Percentiles rank a stretch among this genome's conserved stretches.
phyloP scores from a whole-genome alignment of 2,329 filamentous ascomycete genomes.

The Periconia sp. region DNA sequence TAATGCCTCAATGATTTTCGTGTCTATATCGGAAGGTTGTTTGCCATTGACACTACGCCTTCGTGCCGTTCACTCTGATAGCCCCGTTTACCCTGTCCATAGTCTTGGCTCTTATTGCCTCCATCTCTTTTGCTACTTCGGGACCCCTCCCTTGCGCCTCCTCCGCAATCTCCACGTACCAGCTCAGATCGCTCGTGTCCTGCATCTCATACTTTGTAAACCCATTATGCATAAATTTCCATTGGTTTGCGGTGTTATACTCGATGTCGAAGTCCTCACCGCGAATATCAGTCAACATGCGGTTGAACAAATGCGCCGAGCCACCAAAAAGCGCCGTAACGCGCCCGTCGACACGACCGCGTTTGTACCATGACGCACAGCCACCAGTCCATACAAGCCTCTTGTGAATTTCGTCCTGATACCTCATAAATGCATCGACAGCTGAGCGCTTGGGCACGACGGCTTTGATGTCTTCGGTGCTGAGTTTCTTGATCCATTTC shows the following conservation, averaged over 20 bases:
- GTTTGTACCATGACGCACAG: constrained; percentile 19
- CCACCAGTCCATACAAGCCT: constrained; percentile 9
- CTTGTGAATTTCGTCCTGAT: constrained; percentile 12
- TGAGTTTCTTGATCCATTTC: constrained; percentile 13
- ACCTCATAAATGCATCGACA: constrained; percentile 8
- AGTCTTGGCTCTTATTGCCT: too few relatives aligned
- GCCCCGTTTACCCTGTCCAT: too few relatives aligned
- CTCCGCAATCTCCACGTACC: too few relatives aligned
- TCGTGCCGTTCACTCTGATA: too few relatives aligned
- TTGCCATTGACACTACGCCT: too few relatives aligned
- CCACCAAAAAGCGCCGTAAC: constrained; percentile 12
- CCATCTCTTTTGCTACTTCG: too few relatives aligned
- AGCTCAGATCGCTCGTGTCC: too few relatives aligned
- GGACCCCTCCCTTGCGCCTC: too few relatives aligned
- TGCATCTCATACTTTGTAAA: too few relatives aligned
- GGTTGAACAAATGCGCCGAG: constrained; percentile 5
- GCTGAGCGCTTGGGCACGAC: neutral
- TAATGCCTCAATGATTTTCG: too few relatives aligned
- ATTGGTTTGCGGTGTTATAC: constrained; percentile 9
- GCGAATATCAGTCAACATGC: constrained; percentile 1
- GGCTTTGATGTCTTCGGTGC: constrained; percentile 11
- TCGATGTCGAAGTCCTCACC: constrained; percentile 9
- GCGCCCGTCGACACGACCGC: constrained; percentile 7
- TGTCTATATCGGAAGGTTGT: too few relatives aligned
- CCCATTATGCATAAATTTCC: constrained; percentile 12